These are phyloP conservation scores for Ceratobasidium papillatum DNA, from an alignment of 1,284 basidiomycete genomes.

Conservation along the genomic window DNA sequence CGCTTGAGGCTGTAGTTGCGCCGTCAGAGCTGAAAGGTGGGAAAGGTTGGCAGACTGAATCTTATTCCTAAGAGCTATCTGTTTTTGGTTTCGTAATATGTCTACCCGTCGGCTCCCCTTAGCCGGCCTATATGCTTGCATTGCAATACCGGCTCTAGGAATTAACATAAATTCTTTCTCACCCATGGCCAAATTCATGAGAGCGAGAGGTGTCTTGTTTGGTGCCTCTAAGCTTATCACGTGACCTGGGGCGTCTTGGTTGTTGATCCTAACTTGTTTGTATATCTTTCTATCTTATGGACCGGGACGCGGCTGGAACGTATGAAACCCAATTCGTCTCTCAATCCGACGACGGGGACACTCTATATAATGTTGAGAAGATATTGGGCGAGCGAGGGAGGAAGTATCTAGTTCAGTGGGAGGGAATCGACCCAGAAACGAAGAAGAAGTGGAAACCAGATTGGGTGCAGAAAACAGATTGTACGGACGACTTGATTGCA, in stretches of 20 bases:
- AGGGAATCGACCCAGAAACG: constrained; percentile 36
- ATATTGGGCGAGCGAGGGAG: constrained; percentile 35
- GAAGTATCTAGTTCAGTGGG: constrained; percentile 42
- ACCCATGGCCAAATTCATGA: not conserved
- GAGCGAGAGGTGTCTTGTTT: not conserved
- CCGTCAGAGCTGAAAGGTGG: no score
- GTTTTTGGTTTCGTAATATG: no score
- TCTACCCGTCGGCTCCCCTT: no score
- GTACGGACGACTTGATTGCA: constrained; percentile 39
- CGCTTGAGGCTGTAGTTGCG: no score
- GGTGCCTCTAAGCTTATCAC: not conserved
- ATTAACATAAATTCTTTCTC: not conserved
- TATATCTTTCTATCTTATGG: not conserved
- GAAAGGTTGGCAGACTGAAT: no score
- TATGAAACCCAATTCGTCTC: constrained; percentile 39
- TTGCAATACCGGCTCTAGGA: not conserved
- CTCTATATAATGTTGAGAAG: constrained; percentile 39
- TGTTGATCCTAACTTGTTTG: constrained; percentile 3
- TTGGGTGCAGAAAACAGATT: constrained; percentile 42
- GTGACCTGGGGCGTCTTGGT: not conserved
- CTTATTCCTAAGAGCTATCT: no score
- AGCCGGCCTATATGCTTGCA: no score
- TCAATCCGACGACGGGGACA: constrained; percentile 39
- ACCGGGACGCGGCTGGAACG: constrained; percentile 1
- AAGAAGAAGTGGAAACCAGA: constrained; percentile 37